Conservation (phyloP, 257 asterid genomes). For the Osmanthus fragrans region DNA sequence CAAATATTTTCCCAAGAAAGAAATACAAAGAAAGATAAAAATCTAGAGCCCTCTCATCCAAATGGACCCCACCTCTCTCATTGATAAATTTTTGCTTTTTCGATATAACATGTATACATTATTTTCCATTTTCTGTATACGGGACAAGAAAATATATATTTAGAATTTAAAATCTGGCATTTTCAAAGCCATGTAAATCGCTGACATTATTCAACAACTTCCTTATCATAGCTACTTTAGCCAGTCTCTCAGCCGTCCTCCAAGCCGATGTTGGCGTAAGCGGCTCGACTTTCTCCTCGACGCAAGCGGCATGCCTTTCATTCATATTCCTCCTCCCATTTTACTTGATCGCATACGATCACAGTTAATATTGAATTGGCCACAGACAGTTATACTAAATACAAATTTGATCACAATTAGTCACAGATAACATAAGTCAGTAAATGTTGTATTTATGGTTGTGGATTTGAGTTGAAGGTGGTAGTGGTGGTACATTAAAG, state of each 20-base stretch:
- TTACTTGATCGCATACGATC: too few species aligned
- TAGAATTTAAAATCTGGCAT: constrained; percentile 83
- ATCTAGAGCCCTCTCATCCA: too few species aligned
- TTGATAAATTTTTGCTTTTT: not conserved
- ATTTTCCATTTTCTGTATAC: not conserved
- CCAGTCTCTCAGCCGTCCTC: constrained; percentile 97
- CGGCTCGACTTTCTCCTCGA: constrained; percentile 69
- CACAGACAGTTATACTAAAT: too few species aligned
- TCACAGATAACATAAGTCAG: too few species aligned
- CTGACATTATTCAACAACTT: constrained; percentile 93
- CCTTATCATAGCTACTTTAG: constrained; percentile 93
- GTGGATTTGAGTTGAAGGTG: too few species aligned
- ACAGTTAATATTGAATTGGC: too few species aligned
- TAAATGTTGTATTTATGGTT: too few species aligned
- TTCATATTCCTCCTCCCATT: constrained; percentile 33
- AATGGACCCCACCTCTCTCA: not conserved
- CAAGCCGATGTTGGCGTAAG: constrained; percentile 98
- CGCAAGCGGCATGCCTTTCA: constrained; percentile 19
- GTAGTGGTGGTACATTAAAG: too few species aligned
- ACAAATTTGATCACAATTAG: too few species aligned
- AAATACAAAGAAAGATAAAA: not conserved
- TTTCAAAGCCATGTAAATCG: constrained; percentile 95
- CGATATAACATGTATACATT: constrained; percentile 31
- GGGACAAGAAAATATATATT: not conserved
- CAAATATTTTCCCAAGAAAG: constrained; percentile 19